These are phyloP conservation scores for Lizonia empirigonia DNA, from an alignment of 2,329 filamentous ascomycete genomes.

Conservation along the genomic window DNA sequence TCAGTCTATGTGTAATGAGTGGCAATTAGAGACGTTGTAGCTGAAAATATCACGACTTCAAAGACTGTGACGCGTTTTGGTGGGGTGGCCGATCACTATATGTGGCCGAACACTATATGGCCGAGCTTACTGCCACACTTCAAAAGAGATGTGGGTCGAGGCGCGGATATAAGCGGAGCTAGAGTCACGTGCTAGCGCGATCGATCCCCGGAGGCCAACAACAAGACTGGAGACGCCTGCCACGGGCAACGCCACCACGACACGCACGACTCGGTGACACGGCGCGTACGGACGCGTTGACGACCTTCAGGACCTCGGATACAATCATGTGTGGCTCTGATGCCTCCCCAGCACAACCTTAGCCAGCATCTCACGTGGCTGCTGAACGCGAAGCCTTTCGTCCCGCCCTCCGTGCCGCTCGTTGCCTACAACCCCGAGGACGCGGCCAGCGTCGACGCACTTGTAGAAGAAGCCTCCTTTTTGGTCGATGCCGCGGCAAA, in stretches of 20 bases:
- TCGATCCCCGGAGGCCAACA: slow-evolving; percentile 15
- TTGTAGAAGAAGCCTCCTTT: slow-evolving; percentile 21
- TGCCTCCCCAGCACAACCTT: slow-evolving; percentile 56
- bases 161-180: neutral
- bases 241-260: slow-evolving; percentile 31
- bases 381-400: slow-evolving; percentile 52
- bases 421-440: slow-evolving; percentile 39
- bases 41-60: too few species aligned
- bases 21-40: too few species aligned
- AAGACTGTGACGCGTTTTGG: too few species aligned
- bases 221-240: slow-evolving; percentile 24
- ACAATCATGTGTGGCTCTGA: slow-evolving; percentile 43
- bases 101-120: too few species aligned
- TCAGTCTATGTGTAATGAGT: too few species aligned
- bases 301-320: slow-evolving; percentile 15
- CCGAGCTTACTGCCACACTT: slow-evolving; percentile 12
- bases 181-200: slow-evolving; percentile 33
- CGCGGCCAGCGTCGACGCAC: slow-evolving; percentile 28
- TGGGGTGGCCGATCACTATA: too few species aligned
- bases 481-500: slow-evolving; percentile 19
- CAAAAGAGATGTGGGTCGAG: slow-evolving; percentile 3
- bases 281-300: slow-evolving; percentile 30
- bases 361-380: slow-evolving; percentile 57
- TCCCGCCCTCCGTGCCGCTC: slow-evolving; percentile 45
- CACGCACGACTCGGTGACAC: slow-evolving; percentile 12